These are phyloP conservation scores for Leptographium flavum DNA, from an alignment of 2,329 filamentous ascomycete genomes.

Conservation along the genomic window DNA sequence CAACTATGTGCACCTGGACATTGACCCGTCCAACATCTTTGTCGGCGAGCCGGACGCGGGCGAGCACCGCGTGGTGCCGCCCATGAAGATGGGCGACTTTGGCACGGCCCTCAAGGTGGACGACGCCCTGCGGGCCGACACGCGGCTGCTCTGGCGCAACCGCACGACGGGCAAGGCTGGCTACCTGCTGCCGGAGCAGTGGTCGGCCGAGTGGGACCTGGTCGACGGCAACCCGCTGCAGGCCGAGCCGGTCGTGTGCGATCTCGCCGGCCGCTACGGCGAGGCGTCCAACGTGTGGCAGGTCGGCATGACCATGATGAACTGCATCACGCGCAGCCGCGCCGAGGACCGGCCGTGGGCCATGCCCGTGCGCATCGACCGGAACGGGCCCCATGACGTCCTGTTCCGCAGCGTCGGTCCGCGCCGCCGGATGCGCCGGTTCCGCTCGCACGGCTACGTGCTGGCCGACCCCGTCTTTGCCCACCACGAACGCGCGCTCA, in stretches of 20 bases:
- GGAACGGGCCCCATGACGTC: not conserved
- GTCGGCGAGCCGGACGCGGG: constrained; percentile 1
- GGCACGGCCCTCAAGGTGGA: not conserved
- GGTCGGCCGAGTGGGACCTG: constrained; percentile 9
- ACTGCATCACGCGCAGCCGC: constrained; percentile 1
- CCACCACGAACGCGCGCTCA: constrained; percentile 1
- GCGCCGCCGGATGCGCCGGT: not conserved
- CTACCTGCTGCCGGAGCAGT: constrained; percentile 9
- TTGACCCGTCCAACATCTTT: constrained; percentile 11
- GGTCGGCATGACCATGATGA: constrained; percentile 4
- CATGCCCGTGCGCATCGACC: not conserved
- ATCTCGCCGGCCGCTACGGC: constrained; percentile 7
- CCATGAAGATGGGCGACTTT: constrained; percentile 9
- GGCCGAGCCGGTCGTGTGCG: not conserved
- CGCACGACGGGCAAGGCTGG: constrained; percentile 4
- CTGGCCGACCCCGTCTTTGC: not conserved
- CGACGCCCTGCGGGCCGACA: not conserved
- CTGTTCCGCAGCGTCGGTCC: not conserved
- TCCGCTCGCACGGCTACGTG: not conserved
- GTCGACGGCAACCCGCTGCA: not conserved
- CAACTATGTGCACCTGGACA: constrained; percentile 12
- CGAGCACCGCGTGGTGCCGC: not conserved
- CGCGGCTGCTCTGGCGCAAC: not conserved
- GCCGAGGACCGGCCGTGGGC: not conserved
- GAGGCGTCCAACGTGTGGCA: constrained; percentile 10